These are phyloP conservation scores for Hemileccinum rubropunctum DNA, from an alignment of 768 basidiomycete genomes.

Conservation along the genomic window DNA sequence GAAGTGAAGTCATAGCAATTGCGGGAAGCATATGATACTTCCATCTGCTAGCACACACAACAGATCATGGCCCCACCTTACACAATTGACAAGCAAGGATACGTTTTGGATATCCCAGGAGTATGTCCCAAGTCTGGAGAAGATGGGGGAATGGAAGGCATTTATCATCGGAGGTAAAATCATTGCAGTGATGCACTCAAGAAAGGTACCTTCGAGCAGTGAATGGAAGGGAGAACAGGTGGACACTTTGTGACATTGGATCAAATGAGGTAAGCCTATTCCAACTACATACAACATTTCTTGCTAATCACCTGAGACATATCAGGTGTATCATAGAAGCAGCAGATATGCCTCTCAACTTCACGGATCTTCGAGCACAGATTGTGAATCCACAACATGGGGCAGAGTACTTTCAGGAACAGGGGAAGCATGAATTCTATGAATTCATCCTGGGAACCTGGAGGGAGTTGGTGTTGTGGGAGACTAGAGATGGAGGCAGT, in stretches of 20 bases:
- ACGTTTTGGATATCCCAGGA: too few species aligned
- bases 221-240: not conserved
- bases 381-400: not conserved
- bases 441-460: not conserved
- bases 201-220: not conserved
- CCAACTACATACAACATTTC: too few species aligned
- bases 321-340: too few species aligned
- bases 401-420: not conserved
- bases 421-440: not conserved
- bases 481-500: too few species aligned
- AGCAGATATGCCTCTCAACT: too few species aligned
- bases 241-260: not conserved
- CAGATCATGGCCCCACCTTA: too few species aligned
- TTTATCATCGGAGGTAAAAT: not conserved
- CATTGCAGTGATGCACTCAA: not conserved
- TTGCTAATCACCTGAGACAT: too few species aligned
- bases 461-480: too few species aligned
- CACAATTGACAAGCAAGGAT: too few species aligned
- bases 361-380: not conserved
- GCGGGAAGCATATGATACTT: not conserved
- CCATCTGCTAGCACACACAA: not conserved
- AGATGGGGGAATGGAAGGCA: not conserved
- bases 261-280: too few species aligned
- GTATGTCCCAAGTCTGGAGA: not conserved
- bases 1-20: constrained; percentile 1